Evolutionary conservation across 1,284 basidiomycete species (phyloP).

Genomic region (Lignosus rhinocerotis): DNA sequence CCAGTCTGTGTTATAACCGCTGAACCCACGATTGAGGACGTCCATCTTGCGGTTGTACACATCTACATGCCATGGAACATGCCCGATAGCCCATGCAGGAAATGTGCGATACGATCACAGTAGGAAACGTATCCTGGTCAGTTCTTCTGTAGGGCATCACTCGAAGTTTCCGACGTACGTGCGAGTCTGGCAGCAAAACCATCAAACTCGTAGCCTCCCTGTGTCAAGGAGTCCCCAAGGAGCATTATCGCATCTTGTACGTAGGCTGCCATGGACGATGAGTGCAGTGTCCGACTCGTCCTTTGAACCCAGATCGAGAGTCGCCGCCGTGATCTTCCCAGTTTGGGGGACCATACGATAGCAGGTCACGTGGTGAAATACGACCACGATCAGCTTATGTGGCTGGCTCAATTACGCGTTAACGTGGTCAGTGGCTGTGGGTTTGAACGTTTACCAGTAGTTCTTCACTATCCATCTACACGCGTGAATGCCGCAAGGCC

Average conservation of each 20-base stretch:
- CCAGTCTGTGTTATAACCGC: slow-evolving; percentile 87
- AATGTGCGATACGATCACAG: too few species aligned
- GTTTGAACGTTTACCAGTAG: too few species aligned
- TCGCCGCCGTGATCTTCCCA: too few species aligned
- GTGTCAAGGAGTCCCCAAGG: slow-evolving; percentile 78
- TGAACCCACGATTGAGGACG: slow-evolving; percentile 78
- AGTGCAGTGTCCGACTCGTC: too few species aligned
- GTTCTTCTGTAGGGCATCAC: not conserved
- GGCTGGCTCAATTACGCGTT: too few species aligned
- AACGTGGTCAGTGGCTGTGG: too few species aligned
- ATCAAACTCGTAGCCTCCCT: slow-evolving; percentile 56
- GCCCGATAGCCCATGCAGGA: not conserved
- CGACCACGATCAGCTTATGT: too few species aligned
- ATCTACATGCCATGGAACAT: slow-evolving; percentile 42
- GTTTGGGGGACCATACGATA: too few species aligned
- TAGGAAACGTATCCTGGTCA: not conserved
- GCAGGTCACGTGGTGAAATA: too few species aligned
- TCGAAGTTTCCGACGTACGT: slow-evolving; percentile 42
- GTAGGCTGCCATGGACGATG: slow-evolving; percentile 49
- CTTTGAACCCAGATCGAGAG: too few species aligned
- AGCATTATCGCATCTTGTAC: slow-evolving; percentile 68
- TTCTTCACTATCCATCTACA: too few species aligned
- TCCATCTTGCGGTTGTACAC: slow-evolving; percentile 79
- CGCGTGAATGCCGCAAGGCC: too few species aligned
- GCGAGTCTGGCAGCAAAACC: slow-evolving; percentile 66